These are phyloP conservation scores for Amanita jacksonii DNA, from an alignment of 768 basidiomycete genomes.

Conservation along the genomic window DNA sequence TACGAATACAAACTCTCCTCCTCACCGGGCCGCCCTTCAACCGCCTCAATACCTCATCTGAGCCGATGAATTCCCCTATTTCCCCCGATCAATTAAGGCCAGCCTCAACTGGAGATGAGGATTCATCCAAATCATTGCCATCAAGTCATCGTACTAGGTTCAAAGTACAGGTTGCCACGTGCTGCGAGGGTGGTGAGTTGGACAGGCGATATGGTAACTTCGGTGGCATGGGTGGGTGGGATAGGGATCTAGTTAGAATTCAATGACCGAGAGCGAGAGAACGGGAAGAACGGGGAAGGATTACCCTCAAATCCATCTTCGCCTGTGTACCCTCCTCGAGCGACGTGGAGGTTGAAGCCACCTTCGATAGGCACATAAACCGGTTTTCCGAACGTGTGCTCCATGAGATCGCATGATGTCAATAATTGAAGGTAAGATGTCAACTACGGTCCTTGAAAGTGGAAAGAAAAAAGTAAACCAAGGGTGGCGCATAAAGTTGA, in stretches of 20 bases:
- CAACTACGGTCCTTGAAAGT: slow-evolving; percentile 61
- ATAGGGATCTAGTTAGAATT: slow-evolving; percentile 71
- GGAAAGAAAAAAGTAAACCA: neutral
- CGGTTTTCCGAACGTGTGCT: slow-evolving; percentile 78
- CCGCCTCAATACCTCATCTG: slow-evolving; percentile 60
- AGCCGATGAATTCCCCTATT: slow-evolving; percentile 64
- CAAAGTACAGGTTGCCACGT: slow-evolving; percentile 86
- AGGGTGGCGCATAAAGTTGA: neutral
- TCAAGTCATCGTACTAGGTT: slow-evolving; percentile 97
- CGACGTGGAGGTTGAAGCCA: slow-evolving; percentile 77
- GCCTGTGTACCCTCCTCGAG: slow-evolving; percentile 94
- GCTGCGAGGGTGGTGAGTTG: slow-evolving; percentile 87
- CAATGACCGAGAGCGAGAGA: neutral
- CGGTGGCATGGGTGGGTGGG: slow-evolving; percentile 65
- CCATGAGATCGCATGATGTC: slow-evolving; percentile 63
- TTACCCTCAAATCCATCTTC: slow-evolving; percentile 95
- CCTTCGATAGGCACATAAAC: slow-evolving; percentile 73
- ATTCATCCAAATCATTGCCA: slow-evolving; percentile 88
- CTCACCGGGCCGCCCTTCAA: slow-evolving; percentile 71
- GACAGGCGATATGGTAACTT: slow-evolving; percentile 62
- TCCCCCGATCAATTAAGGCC: slow-evolving; percentile 77
- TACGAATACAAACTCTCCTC: slow-evolving; percentile 71
- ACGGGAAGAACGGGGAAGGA: neutral
- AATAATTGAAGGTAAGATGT: slow-evolving; percentile 70
- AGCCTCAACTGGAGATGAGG: slow-evolving; percentile 81